Evolutionary conservation across 352 stramenopile genomes (phyloP), one percentile per base, ranked within the genome.

Genomic region (Globisporangium parvum): DNA sequence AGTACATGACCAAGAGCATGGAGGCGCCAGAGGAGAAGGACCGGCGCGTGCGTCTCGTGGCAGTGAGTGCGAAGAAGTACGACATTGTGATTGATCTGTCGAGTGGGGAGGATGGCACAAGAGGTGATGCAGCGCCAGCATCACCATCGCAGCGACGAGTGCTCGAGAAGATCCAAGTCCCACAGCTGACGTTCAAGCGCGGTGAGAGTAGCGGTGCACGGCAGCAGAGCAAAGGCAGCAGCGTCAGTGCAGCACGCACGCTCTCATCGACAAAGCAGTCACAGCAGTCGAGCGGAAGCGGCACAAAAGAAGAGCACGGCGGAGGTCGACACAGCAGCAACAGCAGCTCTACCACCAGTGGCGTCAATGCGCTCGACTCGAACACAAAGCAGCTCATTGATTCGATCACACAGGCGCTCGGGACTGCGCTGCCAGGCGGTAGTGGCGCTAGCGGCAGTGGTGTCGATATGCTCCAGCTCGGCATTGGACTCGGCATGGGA

Each of bases 401-500:
- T 11, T 86, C 67, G 23, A 88, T 95, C 61, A 87, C 84, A 3
- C 75, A 85, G 63, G 82, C 82, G 1, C 66, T 94, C 1, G 74
- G 77, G 4, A 70, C 68, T 8, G 74, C 76, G 31, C 62, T 88
- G 48, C 65, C 68, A 23, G 58, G 61, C 57, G 56, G 50, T 31
- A 62, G 50, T 37, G 63, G 50, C n/a, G 59, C 58, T 10, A 64
- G 41, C 10, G 39, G 39, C 14, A 44, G 39, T 44, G 20, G 39
- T n/a, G 76, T 79, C 10, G 74, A 91, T 28, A 88, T 88, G 68
- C 60, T 93, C 15, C 85, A 94, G 51, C 70, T 93, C 23, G 79
- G 80, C 1, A 85, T 97, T 33, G 82, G 87, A 41, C 68, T 98
- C 26, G 92, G 91, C 1, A 89, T 98, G 76, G 91, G 92, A 1